Evolutionary conservation across 441 rosid genomes (phyloP).

Genomic region (Sinapis alba): DNA sequence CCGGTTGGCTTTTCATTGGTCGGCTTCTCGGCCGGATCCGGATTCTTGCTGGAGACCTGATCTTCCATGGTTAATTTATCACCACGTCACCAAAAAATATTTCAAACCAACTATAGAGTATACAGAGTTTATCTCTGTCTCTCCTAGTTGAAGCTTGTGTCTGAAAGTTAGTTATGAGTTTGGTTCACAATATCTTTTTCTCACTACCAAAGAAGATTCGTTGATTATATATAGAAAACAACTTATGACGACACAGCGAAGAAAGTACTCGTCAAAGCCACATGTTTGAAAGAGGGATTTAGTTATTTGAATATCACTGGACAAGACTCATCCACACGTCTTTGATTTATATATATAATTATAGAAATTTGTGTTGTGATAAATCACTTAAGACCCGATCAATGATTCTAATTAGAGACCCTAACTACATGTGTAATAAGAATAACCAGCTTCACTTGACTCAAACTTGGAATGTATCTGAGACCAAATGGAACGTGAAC

Average conservation of each 20-base stretch:
- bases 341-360: background rate
- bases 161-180: constrained; percentile 33
- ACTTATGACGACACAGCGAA: background rate
- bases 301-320: background rate
- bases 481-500: background rate
- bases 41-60: constrained; percentile 29
- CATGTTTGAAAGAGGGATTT: background rate
- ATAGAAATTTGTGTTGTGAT: background rate
- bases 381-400: background rate
- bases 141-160: constrained; percentile 11
- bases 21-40: background rate
- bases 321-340: background rate
- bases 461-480: constrained; percentile 10
- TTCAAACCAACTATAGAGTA: background rate
- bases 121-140: constrained; percentile 1
- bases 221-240: background rate
- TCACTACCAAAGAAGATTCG: constrained; percentile 1
- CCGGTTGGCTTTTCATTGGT: constrained; percentile 23
- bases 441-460: constrained; percentile 9
- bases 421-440: background rate
- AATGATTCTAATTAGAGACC: background rate
- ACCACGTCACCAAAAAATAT: constrained; percentile 1
- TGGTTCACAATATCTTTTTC: constrained; percentile 7
- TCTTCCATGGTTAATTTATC: constrained; percentile 37
- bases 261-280: background rate